A percentile compares a stretch with the other conserved stretches of the same genome.
phyloP scores from a whole-genome alignment of 805 yeast genomes.

The Zygotorulaspora sp. region DNA sequence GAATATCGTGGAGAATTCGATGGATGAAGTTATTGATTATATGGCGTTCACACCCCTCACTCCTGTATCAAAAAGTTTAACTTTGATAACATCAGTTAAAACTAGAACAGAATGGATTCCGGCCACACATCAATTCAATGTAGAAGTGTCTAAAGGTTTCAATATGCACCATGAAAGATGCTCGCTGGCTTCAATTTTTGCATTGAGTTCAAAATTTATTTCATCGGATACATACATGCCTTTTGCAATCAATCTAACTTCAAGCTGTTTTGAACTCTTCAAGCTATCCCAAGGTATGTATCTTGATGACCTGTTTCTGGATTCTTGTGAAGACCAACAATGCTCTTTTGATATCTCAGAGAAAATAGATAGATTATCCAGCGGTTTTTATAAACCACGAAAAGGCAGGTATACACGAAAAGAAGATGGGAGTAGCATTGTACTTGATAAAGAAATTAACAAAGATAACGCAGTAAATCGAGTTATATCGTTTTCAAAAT shows the following conservation, averaged over 20 bases:
- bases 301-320: conserved; percentile 33
- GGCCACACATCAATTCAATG: conserved; percentile 23
- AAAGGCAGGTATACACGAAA: conserved; percentile 5
- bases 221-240: conserved; percentile 5
- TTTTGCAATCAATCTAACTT: conserved; percentile 42
- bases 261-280: conserved; percentile 47
- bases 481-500: conserved; percentile 8
- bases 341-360: conserved; percentile 20
- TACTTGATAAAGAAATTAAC: conserved; percentile 6
- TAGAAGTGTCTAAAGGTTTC: conserved; percentile 29
- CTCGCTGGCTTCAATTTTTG: conserved; percentile 51
- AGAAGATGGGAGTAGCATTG: conserved; percentile 5
- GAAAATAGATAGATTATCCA: conserved; percentile 21
- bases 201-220: conserved; percentile 43
- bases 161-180: conserved; percentile 49
- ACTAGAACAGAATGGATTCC: conserved; percentile 21
- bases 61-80: conserved; percentile 33
- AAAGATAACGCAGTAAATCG: conserved; percentile 3
- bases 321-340: conserved; percentile 11
- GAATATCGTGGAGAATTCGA: conserved; percentile 37
- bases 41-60: conserved; percentile 45
- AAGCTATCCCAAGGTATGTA: conserved; percentile 34
- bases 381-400: conserved; percentile 19
- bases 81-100: conserved; percentile 20
- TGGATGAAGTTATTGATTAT: conserved; percentile 37